phyloP scores from a whole-genome alignment of 2,329 filamentous ascomycete genomes.

The Pyrenochaeta sp. region DNA sequence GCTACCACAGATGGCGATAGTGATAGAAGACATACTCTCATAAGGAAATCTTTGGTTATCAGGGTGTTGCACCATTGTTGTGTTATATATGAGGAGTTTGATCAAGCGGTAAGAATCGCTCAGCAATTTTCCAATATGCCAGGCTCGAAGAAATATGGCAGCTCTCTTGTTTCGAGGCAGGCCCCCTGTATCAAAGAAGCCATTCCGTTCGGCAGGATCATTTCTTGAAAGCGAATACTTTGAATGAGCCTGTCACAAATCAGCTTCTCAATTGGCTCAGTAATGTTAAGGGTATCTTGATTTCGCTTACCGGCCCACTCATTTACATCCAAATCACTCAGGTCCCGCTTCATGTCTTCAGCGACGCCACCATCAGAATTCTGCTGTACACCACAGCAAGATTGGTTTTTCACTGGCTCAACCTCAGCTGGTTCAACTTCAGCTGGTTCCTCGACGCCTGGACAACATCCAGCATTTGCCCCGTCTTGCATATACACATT shows the following conservation, averaged over 20 bases:
- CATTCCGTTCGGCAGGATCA: neutral
- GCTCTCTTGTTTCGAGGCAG: too few relatives aligned
- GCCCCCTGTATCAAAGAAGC: too few relatives aligned
- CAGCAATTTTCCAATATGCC: too few relatives aligned
- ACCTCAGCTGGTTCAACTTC: too few relatives aligned
- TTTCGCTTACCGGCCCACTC: conserved; percentile 18
- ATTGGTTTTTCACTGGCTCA: neutral
- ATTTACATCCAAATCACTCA: conserved; percentile 45
- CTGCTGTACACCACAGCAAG: conserved; percentile 14
- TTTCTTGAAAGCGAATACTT: neutral
- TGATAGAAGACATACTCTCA: too few relatives aligned
- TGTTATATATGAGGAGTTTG: too few relatives aligned
- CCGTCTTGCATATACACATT: conserved; percentile 20
- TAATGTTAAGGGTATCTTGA: neutral
- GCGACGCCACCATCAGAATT: conserved; percentile 11
- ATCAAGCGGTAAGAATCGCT: too few relatives aligned
- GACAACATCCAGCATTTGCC: neutral
- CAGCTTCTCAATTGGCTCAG: neutral
- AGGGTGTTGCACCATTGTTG: too few relatives aligned
- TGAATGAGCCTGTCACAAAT: neutral
- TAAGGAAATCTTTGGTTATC: too few relatives aligned
- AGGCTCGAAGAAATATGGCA: too few relatives aligned
- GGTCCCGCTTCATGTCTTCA: conserved; percentile 15
- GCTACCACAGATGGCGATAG: too few relatives aligned
- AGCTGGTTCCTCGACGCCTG: neutral